A percentile compares a stretch with the other conserved stretches of the same genome.
These are phyloP conservation scores for Mycena vitilis DNA, from an alignment of 768 basidiomycete species.

Conservation along the genomic window DNA sequence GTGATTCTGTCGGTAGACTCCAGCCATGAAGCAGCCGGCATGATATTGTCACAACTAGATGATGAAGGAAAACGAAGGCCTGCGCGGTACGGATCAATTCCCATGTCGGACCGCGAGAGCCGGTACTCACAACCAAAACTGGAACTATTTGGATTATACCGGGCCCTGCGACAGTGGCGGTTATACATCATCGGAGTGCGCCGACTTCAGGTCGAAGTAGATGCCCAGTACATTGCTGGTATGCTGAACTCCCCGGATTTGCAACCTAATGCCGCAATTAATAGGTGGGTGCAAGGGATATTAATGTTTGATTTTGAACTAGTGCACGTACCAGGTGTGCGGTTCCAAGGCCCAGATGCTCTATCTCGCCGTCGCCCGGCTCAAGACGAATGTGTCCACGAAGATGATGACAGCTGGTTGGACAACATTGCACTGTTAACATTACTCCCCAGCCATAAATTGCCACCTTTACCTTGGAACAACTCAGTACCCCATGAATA, in stretches of 20 bases:
- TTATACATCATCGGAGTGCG: no score
- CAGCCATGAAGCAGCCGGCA: conserved; percentile 44
- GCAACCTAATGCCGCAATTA: no score
- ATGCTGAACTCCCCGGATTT: no score
- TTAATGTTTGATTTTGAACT: no score
- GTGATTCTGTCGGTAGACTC: conserved; percentile 50
- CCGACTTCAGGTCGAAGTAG: no score
- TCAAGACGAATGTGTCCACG: conserved; percentile 24
- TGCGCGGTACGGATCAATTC: conserved; percentile 49
- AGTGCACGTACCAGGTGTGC: no score
- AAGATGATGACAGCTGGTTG: conserved; percentile 39
- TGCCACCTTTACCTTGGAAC: not conserved
- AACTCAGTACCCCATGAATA: not conserved
- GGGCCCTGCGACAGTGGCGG: no score
- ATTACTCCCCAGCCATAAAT: not conserved
- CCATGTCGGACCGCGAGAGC: conserved; percentile 44
- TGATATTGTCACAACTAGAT: conserved; percentile 47
- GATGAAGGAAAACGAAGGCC: conserved; percentile 39
- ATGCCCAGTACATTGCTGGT: no score
- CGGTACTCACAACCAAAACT: conserved; percentile 53
- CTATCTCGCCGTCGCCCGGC: not conserved
- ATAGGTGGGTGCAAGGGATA: no score
- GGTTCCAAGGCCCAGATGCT: no score
- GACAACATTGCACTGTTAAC: conserved; percentile 9
- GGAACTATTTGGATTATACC: conserved; percentile 51